Base-by-base conservation (phyloP, 1,139 yeast species). In the Debaryomycetaceae sp. region DNA sequence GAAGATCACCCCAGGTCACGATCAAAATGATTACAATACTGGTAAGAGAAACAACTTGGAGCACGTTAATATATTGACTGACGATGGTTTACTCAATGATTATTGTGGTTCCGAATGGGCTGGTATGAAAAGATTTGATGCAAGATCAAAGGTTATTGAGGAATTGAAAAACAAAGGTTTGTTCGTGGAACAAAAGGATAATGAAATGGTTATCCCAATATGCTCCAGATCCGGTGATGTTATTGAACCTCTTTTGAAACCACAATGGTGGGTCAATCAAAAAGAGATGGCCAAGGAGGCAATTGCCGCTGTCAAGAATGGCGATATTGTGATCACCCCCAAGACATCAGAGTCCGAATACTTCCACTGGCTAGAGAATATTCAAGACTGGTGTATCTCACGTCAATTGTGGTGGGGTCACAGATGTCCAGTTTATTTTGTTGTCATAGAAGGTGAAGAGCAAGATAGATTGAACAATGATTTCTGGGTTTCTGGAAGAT, bases 371-470 rank as follows among this genome's bases (percentile, higher is more conserved):
- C 73, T 92, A 65, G 95, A 84, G 62, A 87, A 89, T 66, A 86
- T 91, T 52, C 98, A 94, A 73, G 98, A 92, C 71, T 92, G 98
- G 98, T 92, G 98, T 82, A 89, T 92, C 50, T 92, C 98, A 24
- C 87, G 98, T 70, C 98, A 92, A 73, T 79, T 92, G 58, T 92
- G 98, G 98, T 92, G 98, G 98, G 98, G 98, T 51, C 98, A 92
- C 72, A 83, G 98, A 72, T 88, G 96, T 67, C 98, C 98, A 17
- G 96, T 87, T 37, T 92, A 94, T 70, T 88, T 88, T 53, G 88
- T 91, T 47, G 71, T 75, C 40, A 70, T 88, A 44, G 96, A 88
- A 59, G 94, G 92, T 42, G 76, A 78, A 54, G 70, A 67, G 30
- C 75, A 78, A 47, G 85, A 79, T 55, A 62, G 67, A 45, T 69